Evolutionary conservation across 2,329 filamentous ascomycete genomes (phyloP).

Genomic region (Pseudogymnoascus sp.): DNA sequence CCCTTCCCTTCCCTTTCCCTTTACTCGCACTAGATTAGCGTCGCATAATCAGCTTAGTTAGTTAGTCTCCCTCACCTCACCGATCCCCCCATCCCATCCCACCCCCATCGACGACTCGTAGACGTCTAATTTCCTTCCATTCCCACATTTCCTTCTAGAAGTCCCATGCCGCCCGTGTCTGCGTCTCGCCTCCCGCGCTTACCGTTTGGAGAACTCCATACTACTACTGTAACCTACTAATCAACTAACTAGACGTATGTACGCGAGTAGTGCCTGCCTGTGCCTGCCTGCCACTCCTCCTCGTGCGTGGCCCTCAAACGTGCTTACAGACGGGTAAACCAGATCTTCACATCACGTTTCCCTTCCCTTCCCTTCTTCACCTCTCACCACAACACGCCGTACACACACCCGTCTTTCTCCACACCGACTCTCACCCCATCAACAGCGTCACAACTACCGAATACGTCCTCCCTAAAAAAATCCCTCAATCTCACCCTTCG

Average conservation of each 20-base stretch:
- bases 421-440: neutral
- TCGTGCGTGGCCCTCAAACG: neutral
- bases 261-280: too few relatives aligned
- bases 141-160: conserved; percentile 1
- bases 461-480: neutral
- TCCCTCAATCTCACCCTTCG: neutral
- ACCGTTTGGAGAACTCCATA: neutral
- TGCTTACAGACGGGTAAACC: neutral
- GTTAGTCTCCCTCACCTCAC: too few relatives aligned
- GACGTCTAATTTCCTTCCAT: neutral
- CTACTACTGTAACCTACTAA: too few relatives aligned
- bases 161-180: neutral
- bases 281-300: neutral
- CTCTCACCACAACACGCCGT: neutral
- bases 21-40: neutral
- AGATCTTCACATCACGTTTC: neutral
- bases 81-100: too few relatives aligned
- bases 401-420: neutral
- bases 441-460: neutral
- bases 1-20: neutral
- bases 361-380: neutral
- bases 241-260: neutral
- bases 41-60: neutral
- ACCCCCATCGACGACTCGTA: neutral
- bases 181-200: neutral